Base-by-base conservation (phyloP, 2,329 filamentous ascomycete genomes). In the Aureobasidium sp. region DNA sequence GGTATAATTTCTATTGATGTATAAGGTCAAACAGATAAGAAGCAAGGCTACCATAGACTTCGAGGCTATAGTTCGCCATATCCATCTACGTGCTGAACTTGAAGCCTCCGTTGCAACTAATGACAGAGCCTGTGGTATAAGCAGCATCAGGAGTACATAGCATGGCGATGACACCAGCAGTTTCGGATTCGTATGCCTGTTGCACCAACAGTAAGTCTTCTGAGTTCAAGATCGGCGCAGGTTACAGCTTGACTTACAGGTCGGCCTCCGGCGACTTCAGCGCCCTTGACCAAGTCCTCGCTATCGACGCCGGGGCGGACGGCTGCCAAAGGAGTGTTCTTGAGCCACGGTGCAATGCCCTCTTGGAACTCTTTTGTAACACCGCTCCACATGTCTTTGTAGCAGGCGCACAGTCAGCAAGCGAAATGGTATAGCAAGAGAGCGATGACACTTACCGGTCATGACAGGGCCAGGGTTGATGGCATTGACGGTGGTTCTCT, bases 91-190 rank as follows among this genome's bases (percentile, higher is more conserved):
- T 65, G 70, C 75, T 78, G 75, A 86, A 83, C 64, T 79, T 81
- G 84, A 91, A 86, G 7, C 90, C 90, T 1, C 90, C 90, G 70
- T 93, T 93, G 8, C 89, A 88, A 75, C 87, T 89, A 4, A 94
- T 83, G 27, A 91, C 87, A 73, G 87, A 88, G 1, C 90, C 90
- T 0, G 89, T 94, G 70, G 85, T 73, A 89, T 89, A 93, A 8
- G 79, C 82, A n/a, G 83, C 82, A 71, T 93, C 90, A 6, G 80
- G 78, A 5, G 82, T 82, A 71, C 88, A 90, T 25, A 92, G 75
- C 87, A 92, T 91, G 2, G 83, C 88, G 20, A 91, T 86, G 5
- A 90, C 82, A 0, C 88, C 89, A 0, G 88, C 89, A 73, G 93
- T 80, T 76, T 93, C 89, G 55, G 79, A 76, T 34, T 84, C 82